Evolutionary conservation across 768 basidiomycete genomes (phyloP), one percentile per base, ranked within the genome.

Genomic region (Phylloporus sp.): DNA sequence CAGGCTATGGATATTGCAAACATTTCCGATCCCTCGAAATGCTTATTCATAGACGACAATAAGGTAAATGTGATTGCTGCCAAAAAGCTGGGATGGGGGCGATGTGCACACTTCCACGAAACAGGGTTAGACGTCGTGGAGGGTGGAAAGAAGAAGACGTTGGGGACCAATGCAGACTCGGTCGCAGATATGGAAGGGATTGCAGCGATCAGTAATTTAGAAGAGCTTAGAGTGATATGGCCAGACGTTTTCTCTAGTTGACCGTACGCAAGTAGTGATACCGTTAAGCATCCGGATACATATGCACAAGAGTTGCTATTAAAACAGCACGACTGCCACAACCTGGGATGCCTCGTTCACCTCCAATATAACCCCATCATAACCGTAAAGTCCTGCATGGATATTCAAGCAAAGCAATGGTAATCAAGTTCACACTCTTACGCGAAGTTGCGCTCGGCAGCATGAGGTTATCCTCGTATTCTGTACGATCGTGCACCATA

Each of bases 31-130:
- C 80, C 85, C 2, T 75, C 79, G 11, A 86, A 81, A 62, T 89
- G 85, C 58, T 82, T 83, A 56, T 93, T 93, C 61, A 68, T 93
- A 26, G 91, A 93, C 58, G 91, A 93, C 64, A 91, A 78, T 58
- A 71, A 80, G 60, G 63, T 68, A 20, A 92, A 93, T 57, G 79
- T 92, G 20, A 71, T 80, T 49, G 81, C 82, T 15, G 91, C 91
- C 8, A 75, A 74, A 49, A 68, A 69, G 16, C 67, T 84, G 11
- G 84, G 84, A 2, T 93, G 91, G 91, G 80, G 75, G 0, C 78
- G 79, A 52, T 86, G 85, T 41, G 87, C 81, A 4, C 85, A 91
- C 61, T 92, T 90, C 58, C 81, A 81, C 57, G 90, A 92, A 67
- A 64, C 64, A n/a, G 85, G 83, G 1, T 58, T 85, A 10, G 79